Evolutionary conservation across 805 yeast species (phyloP).

Genomic region (Clavispora santaluciae): DNA sequence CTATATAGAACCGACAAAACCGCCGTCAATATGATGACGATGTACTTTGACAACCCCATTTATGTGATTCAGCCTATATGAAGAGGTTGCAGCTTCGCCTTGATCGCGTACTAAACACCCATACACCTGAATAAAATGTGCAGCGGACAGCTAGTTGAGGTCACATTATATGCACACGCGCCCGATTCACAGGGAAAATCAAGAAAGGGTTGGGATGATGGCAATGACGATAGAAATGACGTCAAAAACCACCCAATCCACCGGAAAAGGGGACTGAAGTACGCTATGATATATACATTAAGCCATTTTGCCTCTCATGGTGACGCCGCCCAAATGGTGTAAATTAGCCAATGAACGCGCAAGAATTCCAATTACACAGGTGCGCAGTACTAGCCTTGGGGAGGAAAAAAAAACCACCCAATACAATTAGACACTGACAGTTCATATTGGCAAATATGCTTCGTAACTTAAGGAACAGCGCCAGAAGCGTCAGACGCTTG

Average conservation of each 20-base stretch:
- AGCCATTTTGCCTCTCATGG: too few relatives aligned
- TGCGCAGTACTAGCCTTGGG: background rate
- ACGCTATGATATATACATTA: too few relatives aligned
- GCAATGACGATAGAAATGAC: too few relatives aligned
- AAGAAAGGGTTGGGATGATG: background rate
- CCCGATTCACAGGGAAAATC: background rate
- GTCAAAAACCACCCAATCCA: too few relatives aligned
- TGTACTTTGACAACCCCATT: background rate
- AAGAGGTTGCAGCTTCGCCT: background rate
- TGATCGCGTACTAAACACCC: background rate
- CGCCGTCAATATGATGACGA: background rate
- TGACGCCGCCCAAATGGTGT: background rate
- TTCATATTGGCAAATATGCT: conserved; percentile 23
- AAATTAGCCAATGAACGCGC: conserved; percentile 13
- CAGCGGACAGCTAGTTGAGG: background rate
- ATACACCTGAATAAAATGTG: background rate
- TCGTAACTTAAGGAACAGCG: conserved; percentile 28
- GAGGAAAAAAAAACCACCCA: conserved; percentile 5
- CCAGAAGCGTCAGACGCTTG: conserved; percentile 27
- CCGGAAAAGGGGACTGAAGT: too few relatives aligned
- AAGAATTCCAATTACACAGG: conserved; percentile 14
- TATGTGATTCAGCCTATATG: background rate
- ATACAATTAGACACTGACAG: background rate
- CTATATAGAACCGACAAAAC: background rate
- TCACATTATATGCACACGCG: background rate